phyloP scores from a whole-genome alignment of 805 yeast genomes.

The Kuraishia piskuri region DNA sequence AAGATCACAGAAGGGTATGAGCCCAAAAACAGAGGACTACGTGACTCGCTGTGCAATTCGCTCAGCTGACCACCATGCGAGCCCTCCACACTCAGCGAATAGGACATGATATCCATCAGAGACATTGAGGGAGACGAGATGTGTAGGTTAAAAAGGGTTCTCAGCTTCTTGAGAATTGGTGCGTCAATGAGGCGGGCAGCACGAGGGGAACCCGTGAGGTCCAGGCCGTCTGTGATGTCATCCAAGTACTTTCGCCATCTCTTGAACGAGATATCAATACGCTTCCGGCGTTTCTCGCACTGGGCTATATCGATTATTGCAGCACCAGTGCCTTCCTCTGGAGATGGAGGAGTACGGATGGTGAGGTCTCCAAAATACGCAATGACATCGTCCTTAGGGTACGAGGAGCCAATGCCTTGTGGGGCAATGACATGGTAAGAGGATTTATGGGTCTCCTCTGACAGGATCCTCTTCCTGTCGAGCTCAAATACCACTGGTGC shows the following conservation, averaged over 20 bases:
- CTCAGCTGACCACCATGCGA: conserved; percentile 36
- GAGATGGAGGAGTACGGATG: conserved; percentile 30
- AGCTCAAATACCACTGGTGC: conserved; percentile 87
- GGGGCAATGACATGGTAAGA: conserved; percentile 77
- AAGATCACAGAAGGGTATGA: conserved; percentile 59
- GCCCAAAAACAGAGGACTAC: conserved; percentile 53
- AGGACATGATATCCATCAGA: conserved; percentile 48
- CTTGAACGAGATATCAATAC: conserved; percentile 62
- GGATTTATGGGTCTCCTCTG: conserved; percentile 46
- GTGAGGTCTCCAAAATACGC: conserved; percentile 88
- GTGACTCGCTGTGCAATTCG: conserved; percentile 32
- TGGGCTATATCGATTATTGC: conserved; percentile 34
- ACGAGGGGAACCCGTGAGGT: not conserved
- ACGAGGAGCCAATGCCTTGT: conserved; percentile 73
- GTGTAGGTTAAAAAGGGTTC: conserved; percentile 38
- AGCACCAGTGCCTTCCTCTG: conserved; percentile 6
- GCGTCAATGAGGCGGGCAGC: not conserved
- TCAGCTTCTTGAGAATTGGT: conserved; percentile 5
- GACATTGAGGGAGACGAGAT: conserved; percentile 31
- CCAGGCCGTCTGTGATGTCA: conserved; percentile 2
- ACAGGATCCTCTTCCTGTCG: conserved; percentile 61
- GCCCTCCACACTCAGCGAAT: conserved; percentile 60
- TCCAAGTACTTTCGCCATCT: conserved; percentile 75
- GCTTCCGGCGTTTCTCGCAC: conserved; percentile 56
- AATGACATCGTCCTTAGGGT: conserved; percentile 68